Evolutionary conservation across 306 rosid genomes (phyloP), one percentile per base, ranked within the genome.

Genomic region (Mimosa bimucronata): DNA sequence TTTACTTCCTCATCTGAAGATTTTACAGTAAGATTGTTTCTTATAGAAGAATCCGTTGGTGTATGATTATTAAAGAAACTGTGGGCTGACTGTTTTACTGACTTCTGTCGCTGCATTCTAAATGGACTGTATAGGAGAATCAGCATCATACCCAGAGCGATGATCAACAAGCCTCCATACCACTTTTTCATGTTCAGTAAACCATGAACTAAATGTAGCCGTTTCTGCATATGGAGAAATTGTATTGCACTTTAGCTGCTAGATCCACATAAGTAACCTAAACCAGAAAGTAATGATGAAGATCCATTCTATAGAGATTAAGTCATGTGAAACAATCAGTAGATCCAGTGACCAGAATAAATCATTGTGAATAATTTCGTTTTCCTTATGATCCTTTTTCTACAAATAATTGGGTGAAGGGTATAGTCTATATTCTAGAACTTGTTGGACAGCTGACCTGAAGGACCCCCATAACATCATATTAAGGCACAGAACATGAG

Each of bases 131-230:
- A 91, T 50, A 92, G 80, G 74, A 91, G 73, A 83, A 87, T 52
- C 84, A 92, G 70, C 83, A 86, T 83, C 79, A 82, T 50, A 28
- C 87, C 89, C 71, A 94, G 83, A 79, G 88, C 92, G 74, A 88
- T 28, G 73, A 92, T 88, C 84, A 92, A 82, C 78, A 89, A 12
- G 25, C 97, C 98, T 58, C 97, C 97, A 67, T 86, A 92, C 97
- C 97, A 92, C 82, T 86, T 94, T 89, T 90, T 94, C 98, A 94
- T 92, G 82, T 83, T 85, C 71, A 64, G 73, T 76, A 79, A 85
- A 69, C 81, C 80, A 37, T 73, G 69, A 78, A 66, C 46, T 60
- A 71, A 73, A 80, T 26, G 37, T 80, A 73, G 68, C 66, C 74
- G 74, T 71, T 83, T 86, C 89, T 80, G 81, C 81, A 74, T 38